These are phyloP conservation scores for Globomyces pollinis-pini DNA, from an alignment of 192 early-diverging fungal species.

Conservation along the genomic window DNA sequence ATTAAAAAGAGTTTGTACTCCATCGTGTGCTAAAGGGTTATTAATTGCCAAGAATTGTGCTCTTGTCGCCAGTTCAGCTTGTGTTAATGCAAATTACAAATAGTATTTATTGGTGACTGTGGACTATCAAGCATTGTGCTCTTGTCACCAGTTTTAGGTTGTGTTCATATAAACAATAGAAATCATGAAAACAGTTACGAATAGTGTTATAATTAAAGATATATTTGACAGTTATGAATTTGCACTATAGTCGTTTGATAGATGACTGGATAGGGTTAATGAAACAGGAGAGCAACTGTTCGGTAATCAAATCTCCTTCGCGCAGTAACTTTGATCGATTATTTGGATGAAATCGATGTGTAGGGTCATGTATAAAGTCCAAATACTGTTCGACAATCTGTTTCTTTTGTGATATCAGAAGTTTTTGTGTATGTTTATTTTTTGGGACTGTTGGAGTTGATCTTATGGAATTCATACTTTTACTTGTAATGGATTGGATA, in stretches of 20 bases:
- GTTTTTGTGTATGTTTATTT: not conserved
- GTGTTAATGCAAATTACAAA: not conserved
- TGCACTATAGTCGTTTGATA: not conserved
- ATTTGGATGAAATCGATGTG: conserved; percentile 1
- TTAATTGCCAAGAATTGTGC: too few relatives aligned
- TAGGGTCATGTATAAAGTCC: not conserved
- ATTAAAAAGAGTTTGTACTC: too few relatives aligned
- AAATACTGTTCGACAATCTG: not conserved
- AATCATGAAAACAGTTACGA: too few relatives aligned
- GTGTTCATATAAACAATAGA: too few relatives aligned
- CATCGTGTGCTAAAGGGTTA: too few relatives aligned
- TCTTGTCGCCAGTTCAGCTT: not conserved
- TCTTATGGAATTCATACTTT: too few relatives aligned
- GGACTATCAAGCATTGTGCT: not conserved
- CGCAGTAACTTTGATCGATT: not conserved
- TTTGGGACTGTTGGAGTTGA: not conserved
- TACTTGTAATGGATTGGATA: not conserved
- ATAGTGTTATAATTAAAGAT: not conserved
- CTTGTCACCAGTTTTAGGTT: not conserved
- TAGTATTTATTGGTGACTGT: not conserved
- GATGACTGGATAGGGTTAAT: not conserved
- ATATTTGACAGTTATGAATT: not conserved
- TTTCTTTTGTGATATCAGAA: not conserved
- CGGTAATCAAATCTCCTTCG: not conserved
- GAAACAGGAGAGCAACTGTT: not conserved